Evolutionary conservation across 805 yeast species (phyloP), one percentile per base, ranked within the genome.

Genomic region (Candida coquimbonensis): DNA sequence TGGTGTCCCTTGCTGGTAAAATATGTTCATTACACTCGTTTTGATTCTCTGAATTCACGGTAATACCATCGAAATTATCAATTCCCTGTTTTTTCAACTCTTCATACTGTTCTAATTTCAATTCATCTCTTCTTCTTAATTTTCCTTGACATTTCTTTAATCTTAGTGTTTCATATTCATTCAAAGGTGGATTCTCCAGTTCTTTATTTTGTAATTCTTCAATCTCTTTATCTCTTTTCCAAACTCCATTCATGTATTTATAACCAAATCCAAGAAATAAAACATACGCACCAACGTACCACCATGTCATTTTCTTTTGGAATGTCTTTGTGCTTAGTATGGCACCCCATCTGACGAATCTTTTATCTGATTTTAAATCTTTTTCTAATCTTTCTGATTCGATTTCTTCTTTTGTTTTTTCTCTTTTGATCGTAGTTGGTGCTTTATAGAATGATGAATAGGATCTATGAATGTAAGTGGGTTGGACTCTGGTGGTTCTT

Each of bases 1-100:
- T 87, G 9, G 96, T 84, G 61, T 91, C 96, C 56, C 79, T 76
- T 1, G 95, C 74, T 5, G 84, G 83, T 41, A 83, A 72, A 37
- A 87, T 79, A 39, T 55, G 56, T 35, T 60, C 57, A 53, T 68
- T 63, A 2, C 61, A 49, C 31, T 53, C 55, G 55, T 65, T 69
- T 45, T 63, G 59, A 45, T 65, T 64, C 38, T 59, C 50, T 13
- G 54, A 56, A 21, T 59, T 61, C 16, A 68, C 53, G 4, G 42
- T 47, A 7, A 67, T 52, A 12, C 52, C 60, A 47, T 65, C 66
- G 48, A 68, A 64, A 38, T 64, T 47, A 3, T 49, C 50, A 21
- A 57, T 43, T 16, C 64, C 65, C 52, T 68, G 62, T 9, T 67
- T 64, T 49, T 66, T 63, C 71, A 85, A 65, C 57, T 75, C 65